Evolutionary conservation across 768 basidiomycete genomes (phyloP).

Genomic region (Suillus discolor): DNA sequence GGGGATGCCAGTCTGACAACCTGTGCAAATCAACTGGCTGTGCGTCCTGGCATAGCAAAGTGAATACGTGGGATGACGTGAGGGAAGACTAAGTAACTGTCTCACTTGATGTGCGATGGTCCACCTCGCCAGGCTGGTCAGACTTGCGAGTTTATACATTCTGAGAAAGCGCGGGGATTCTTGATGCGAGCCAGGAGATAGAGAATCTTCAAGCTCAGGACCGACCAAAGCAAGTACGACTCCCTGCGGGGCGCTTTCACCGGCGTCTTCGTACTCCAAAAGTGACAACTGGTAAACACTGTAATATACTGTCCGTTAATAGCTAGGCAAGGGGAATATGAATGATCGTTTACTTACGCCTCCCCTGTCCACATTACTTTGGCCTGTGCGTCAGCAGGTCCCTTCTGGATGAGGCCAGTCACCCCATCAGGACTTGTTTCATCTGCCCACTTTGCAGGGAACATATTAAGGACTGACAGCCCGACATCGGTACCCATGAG

Average conservation of each 20-base stretch:
- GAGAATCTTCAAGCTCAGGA: slow-evolving; percentile 51
- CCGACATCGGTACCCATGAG: slow-evolving; percentile 82
- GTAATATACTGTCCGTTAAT: background rate
- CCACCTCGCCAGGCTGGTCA: slow-evolving; percentile 78
- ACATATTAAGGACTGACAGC: slow-evolving; percentile 82
- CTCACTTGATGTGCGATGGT: slow-evolving; percentile 65
- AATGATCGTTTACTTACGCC: slow-evolving; percentile 47
- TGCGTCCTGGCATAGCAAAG: slow-evolving; percentile 43
- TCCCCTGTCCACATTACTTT: slow-evolving; percentile 77
- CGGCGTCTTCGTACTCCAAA: slow-evolving; percentile 62
- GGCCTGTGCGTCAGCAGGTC: slow-evolving; percentile 72
- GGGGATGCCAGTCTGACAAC: slow-evolving; percentile 51
- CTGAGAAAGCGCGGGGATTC: slow-evolving; percentile 61
- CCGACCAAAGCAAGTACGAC: slow-evolving; percentile 80
- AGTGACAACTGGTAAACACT: slow-evolving; percentile 81
- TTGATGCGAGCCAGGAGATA: slow-evolving; percentile 45
- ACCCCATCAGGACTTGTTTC: slow-evolving; percentile 43
- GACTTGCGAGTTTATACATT: slow-evolving; percentile 83
- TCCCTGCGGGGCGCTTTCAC: slow-evolving; percentile 63
- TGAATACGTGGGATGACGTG: slow-evolving; percentile 10
- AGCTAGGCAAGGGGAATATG: background rate
- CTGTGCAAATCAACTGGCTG: slow-evolving; percentile 62
- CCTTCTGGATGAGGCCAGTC: slow-evolving; percentile 46
- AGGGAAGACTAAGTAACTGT: slow-evolving; percentile 6
- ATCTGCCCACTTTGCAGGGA: slow-evolving; percentile 65